Evolutionary conservation across 2,329 filamentous ascomycete species (phyloP).

Genomic region (Lachnellula arida): DNA sequence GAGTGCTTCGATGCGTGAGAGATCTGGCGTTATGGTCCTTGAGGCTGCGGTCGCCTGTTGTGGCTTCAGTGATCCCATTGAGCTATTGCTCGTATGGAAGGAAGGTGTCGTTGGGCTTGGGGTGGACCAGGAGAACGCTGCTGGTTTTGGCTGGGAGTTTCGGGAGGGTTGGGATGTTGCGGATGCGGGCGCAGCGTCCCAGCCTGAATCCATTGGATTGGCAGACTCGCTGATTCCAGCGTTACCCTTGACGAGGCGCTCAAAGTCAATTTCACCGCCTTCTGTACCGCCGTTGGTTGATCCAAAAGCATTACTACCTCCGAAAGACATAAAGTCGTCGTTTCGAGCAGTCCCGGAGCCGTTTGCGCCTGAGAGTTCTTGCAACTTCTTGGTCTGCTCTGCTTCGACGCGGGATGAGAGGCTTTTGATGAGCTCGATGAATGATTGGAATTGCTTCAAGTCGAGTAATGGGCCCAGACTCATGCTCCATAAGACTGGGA

Average conservation of each 20-base stretch:
- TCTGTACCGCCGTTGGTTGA: constrained; percentile 47
- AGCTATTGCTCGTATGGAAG: constrained; percentile 7
- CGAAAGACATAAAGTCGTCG: constrained; percentile 68
- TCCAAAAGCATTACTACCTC: constrained; percentile 54
- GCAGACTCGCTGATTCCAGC: constrained; percentile 30
- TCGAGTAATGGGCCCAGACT: constrained; percentile 85
- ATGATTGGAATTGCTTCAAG: constrained; percentile 79
- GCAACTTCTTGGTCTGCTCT: constrained; percentile 83
- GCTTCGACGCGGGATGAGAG: constrained; percentile 78
- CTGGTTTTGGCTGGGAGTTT: constrained; percentile 35
- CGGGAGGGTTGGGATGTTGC: constrained; percentile 34
- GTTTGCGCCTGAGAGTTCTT: constrained; percentile 66
- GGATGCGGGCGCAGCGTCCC: constrained; percentile 42
- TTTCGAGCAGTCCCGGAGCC: constrained; percentile 45
- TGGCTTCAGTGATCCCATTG: constrained; percentile 31
- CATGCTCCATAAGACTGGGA: constrained; percentile 90
- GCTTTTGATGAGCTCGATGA: constrained; percentile 82
- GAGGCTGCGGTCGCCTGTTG: constrained; percentile 36
- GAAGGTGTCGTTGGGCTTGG: constrained; percentile 41
- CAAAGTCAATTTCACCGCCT: constrained; percentile 78
- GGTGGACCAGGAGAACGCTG: constrained; percentile 62
- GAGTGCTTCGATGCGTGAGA: constrained; percentile 50
- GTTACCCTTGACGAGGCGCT: constrained; percentile 79
- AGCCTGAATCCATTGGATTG: constrained; percentile 44
- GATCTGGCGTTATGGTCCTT: constrained; percentile 56